Evolutionary conservation across 495 filamentous ascomycete species (phyloP), one percentile per base, ranked within the genome.

Genomic region (Penicillium antarcticum): DNA sequence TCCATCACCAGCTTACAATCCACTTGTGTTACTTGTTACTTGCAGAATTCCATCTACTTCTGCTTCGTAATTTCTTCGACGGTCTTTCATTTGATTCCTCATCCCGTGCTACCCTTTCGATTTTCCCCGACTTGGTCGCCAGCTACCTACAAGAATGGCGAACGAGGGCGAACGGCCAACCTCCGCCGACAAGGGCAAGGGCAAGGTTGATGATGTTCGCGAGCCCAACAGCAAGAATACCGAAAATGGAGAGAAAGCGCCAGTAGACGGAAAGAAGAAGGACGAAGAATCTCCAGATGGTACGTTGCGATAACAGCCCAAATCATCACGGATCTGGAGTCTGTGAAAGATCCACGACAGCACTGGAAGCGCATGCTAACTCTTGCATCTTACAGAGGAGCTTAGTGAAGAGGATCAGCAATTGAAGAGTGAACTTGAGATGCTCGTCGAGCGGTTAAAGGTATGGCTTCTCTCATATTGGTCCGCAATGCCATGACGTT

Each of bases 341-440:
- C 51, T 31, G 45, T 29, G 3, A 26, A 13, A 24, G n/a, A 10
- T 17, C 35, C 35, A 29, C 6, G 18, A 8, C 29, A 16, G 43
- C 37, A 21, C 40, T 29, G 29, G 14, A n/a, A 37, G 16, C 26
- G 43, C 18, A 54, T 39, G 42, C 53, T 53, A 42, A 60, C 44
- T 23, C 48, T 57, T 17, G 48, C 17, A 8, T 29, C 26, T n/a
- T 34, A 64, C 67, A 76, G 89, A 96, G 70, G 94, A 99, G 70
- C 85, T 99, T 55, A 97, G 83, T 67, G 94, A 97, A 61, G 94
- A 99, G 70, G 94, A 99, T 60, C 92, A 96, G 69, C 89, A 96
- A 74, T 83, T 99, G 61, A 99, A 97, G 77, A 89, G 81, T 65
- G 95, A 97, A 74, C 88, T 99, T 46, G 94, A 99, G 62, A 97